phyloP scores from a whole-genome alignment of 805 yeast species.

The Candida manassasensis region DNA sequence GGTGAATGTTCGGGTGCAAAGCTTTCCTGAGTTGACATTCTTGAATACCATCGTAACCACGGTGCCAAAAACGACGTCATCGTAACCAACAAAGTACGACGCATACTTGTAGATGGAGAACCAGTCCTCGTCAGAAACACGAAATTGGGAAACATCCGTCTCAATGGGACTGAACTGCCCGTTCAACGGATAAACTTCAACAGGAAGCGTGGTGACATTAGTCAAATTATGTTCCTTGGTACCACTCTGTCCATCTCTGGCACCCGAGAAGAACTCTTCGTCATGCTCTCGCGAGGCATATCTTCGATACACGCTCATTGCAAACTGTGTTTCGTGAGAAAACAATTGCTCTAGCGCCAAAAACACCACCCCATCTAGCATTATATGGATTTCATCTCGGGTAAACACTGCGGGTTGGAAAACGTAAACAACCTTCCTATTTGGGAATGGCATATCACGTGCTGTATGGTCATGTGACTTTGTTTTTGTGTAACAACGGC shows the following conservation, averaged over 20 bases:
- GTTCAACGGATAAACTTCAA: constrained; percentile 20
- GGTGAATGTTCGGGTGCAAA: constrained; percentile 54
- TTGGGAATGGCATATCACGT: neutral
- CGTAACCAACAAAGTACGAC: constrained; percentile 50
- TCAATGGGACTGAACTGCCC: constrained; percentile 20
- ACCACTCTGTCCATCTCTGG: no score
- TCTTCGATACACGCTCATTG: constrained; percentile 35
- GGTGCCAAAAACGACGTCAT: constrained; percentile 46
- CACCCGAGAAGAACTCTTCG: constrained; percentile 12
- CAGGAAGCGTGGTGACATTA: no score
- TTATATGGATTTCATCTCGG: neutral
- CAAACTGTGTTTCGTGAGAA: constrained; percentile 1
- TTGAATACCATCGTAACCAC: constrained; percentile 49
- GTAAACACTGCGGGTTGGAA: constrained; percentile 1
- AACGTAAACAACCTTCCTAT: constrained; percentile 6
- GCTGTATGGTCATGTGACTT: neutral
- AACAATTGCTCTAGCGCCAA: neutral
- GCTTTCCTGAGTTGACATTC: constrained; percentile 38
- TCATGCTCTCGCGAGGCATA: constrained; percentile 37
- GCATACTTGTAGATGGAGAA: constrained; percentile 40
- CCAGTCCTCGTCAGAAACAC: constrained; percentile 27
- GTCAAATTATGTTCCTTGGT: no score
- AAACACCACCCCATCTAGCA: neutral
- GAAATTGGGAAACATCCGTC: constrained; percentile 8
- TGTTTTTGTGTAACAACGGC: no score